Base-by-base conservation (phyloP, 2,329 filamentous ascomycete genomes). In the Talaromyces albobiverticillius region DNA sequence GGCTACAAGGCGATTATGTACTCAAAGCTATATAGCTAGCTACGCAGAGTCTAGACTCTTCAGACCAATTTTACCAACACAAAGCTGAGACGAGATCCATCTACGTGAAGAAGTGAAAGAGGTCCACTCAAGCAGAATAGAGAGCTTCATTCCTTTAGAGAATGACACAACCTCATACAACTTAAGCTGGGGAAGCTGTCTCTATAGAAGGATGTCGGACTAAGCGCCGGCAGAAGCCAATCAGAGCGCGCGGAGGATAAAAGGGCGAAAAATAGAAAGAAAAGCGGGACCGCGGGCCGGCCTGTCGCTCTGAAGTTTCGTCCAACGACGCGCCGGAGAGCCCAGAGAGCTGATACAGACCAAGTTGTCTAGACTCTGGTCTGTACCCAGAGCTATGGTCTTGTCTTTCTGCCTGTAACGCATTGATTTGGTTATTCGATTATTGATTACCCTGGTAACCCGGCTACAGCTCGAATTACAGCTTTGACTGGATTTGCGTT, bases 201-300 rank as follows among this genome's bases (percentile, higher is more conserved):
- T 36, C 51, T 46, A 47, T 46, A 41, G 47, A 51, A 14, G 18
- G 18, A 42, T 51, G 43, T 55, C 4, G 25, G 26, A 55, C 41
- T 40, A 58, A 49, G 56, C 53, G 56, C 53, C 46, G 38, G 34
- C 41, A 3, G n/a, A 16, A 3, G 18, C 56, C 56, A 58, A 58
- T 58, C 53, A 58, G 38, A 32, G 36, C 10, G 38, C 49, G 13
- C 22, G 55, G 51, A 54, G 22, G 51, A 51, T 47, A 31, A 22
- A 54, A n/a, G 26, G 14, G 7, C 36, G 23, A n/a, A 55, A 55
- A 55, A 55, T 55, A 55, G 53, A 47, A 45, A 14, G 36, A 7
- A 22, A 40, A 40, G 36, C 16, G 36, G 36, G 36, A 11, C 36
- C 16, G 2, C 18, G 2, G 18, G 6, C 26, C 5, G 26, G n/a